Percentiles rank a stretch among this genome's conserved stretches.
These are phyloP conservation scores for Eucalyptus victrix DNA, from an alignment of 345 rosid species.

Conservation along the genomic window DNA sequence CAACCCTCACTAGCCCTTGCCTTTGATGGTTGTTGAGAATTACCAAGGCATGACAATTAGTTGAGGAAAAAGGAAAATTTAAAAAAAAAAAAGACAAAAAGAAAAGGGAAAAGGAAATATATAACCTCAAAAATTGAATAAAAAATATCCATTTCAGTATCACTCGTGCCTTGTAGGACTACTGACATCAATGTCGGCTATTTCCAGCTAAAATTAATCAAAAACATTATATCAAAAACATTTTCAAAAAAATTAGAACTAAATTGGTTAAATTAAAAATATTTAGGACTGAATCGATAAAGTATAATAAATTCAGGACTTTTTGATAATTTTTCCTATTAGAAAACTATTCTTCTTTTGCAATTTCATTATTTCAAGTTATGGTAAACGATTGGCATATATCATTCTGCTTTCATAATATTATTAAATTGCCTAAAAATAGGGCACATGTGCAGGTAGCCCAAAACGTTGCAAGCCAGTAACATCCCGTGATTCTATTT, in stretches of 20 bases:
- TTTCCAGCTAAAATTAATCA: neutral
- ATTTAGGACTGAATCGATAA: neutral
- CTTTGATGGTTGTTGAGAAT: neutral
- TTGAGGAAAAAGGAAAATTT: neutral
- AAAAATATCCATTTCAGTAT: too few species aligned
- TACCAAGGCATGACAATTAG: neutral
- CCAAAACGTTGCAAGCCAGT: neutral
- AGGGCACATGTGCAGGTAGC: neutral
- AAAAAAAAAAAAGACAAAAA: too few species aligned
- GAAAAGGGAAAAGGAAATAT: too few species aligned
- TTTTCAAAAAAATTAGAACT: neutral
- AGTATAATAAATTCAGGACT: neutral
- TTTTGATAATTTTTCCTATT: neutral
- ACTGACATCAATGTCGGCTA: accelerated
- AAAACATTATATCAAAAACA: too few species aligned
- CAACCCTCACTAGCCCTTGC: neutral
- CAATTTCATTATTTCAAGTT: neutral
- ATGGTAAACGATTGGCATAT: neutral
- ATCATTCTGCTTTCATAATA: neutral
- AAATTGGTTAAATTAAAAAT: neutral
- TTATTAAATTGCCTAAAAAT: neutral
- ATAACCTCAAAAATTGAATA: neutral
- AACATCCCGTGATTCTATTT: neutral
- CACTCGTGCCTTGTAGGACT: accelerated
- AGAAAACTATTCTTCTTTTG: neutral